phyloP scores from a whole-genome alignment of 805 yeast species.

The Nakazawaea ambrosiae region DNA sequence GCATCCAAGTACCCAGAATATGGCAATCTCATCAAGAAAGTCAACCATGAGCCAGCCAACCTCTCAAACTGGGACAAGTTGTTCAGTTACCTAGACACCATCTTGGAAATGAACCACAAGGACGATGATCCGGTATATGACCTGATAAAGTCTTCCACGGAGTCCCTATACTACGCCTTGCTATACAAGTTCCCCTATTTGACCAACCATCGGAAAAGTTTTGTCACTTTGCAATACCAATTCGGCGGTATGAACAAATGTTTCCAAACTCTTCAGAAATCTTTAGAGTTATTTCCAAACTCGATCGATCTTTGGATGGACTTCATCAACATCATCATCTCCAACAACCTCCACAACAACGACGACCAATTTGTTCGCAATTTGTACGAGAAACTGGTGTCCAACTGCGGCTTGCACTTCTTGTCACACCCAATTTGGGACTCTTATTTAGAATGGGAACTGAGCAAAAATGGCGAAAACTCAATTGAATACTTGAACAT shows the following conservation, averaged over 20 bases:
- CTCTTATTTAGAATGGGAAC: slow-evolving; percentile 56
- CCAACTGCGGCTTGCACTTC: slow-evolving; percentile 61
- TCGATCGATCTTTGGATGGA: slow-evolving; percentile 68
- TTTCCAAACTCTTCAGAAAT: slow-evolving; percentile 33
- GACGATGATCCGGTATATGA: slow-evolving; percentile 1
- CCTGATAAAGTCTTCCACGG: slow-evolving; percentile 15
- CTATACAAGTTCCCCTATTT: slow-evolving; percentile 52
- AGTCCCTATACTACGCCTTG: slow-evolving; percentile 30
- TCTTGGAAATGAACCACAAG: background rate
- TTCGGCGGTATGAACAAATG: slow-evolving; percentile 48
- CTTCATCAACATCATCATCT: slow-evolving; percentile 45
- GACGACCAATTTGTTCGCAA: slow-evolving; percentile 25
- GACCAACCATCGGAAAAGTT: slow-evolving; percentile 59
- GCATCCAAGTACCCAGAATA: slow-evolving; percentile 2
- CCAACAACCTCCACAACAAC: slow-evolving; percentile 28
- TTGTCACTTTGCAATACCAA: slow-evolving; percentile 47
- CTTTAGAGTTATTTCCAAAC: slow-evolving; percentile 44
- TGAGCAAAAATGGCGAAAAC: slow-evolving; percentile 23
- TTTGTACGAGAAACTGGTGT: slow-evolving; percentile 42
- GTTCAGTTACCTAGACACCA: slow-evolving; percentile 14
- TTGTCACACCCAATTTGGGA: slow-evolving; percentile 83
- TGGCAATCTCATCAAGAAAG: background rate
- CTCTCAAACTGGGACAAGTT: slow-evolving; percentile 18
- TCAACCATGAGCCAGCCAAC: background rate
- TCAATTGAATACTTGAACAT: slow-evolving; percentile 31